Base-by-base conservation (phyloP, 768 basidiomycete genomes). In the Mycena capillaripes region DNA sequence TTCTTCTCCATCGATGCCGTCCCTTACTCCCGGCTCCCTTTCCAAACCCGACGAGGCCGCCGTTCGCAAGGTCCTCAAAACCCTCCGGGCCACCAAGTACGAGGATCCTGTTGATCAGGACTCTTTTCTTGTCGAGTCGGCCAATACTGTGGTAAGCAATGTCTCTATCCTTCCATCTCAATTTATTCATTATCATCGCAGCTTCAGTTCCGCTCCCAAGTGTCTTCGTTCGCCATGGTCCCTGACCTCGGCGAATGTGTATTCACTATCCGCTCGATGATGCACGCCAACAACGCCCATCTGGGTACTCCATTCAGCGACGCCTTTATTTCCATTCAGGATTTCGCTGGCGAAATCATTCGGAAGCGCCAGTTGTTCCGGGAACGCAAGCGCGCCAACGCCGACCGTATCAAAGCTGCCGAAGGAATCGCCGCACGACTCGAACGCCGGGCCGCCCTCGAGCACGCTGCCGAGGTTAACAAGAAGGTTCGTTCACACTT, bases 71-170 rank as follows among this genome's bases (percentile, higher is more conserved):
- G 40, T 63, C 48, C 19, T 32, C 61, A 63, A 63, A 25, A 6
- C 46, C 21, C 2, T 63, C 14, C 61, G 48, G 4, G 66, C 57
- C 19, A 67, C 66, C 1, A 19, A 27, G 0, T 67, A 21, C 19
- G 57, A 67, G 2, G 66, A 67, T 50, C 66, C 66, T 50, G 57
- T 59, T 52, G 66, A 67, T 52, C 66, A 67, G 46, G 66, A 67
- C 3, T 30, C 29, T 0, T 67, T 67, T n/a, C 66, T 67, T 7
- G 44, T 59, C 21, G 53, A 7, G 3, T 66, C 65, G 11, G 65
- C 65, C 17, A 16, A 32, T 14, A 6, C 65, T 11, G 40, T 66
- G 4, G 65, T 66, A 30, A 14, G 64, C 42, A 3, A n/a, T n/a
- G n/a, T n/a, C n/a, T n/a, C n/a, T n/a, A n/a, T n/a, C n/a, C n/a